phyloP scores from a whole-genome alignment of 352 stramenopile species.

The Phytopythium aichiense region DNA sequence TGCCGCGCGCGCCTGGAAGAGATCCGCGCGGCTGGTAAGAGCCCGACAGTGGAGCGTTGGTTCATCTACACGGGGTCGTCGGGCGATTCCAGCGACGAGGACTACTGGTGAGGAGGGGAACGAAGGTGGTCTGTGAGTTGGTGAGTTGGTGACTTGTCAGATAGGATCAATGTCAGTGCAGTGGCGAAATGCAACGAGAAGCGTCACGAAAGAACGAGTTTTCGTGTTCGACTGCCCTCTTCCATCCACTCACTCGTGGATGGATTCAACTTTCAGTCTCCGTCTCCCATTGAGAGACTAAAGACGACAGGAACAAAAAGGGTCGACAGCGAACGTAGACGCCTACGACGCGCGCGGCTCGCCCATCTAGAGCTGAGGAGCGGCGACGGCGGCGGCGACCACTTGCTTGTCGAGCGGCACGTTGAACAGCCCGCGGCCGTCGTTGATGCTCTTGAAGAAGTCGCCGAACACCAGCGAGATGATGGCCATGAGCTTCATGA shows the following conservation, averaged over 20 bases:
- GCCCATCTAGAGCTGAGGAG: slow-evolving; percentile 8
- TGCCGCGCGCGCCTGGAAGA: slow-evolving; percentile 11
- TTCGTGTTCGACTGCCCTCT: background rate
- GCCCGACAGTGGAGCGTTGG: too few species aligned
- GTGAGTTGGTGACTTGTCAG: too few species aligned
- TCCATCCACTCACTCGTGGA: background rate
- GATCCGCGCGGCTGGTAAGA: background rate
- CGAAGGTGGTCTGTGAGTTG: too few species aligned
- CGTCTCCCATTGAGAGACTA: background rate
- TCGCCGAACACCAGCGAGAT: slow-evolving; percentile 99
- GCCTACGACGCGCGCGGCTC: background rate
- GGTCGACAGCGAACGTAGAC: background rate
- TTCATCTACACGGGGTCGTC: background rate
- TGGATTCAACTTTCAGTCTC: slow-evolving; percentile 2
- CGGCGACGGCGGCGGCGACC: background rate
- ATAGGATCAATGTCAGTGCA: too few species aligned
- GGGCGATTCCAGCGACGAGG: background rate
- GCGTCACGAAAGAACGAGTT: too few species aligned
- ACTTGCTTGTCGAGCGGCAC: slow-evolving; percentile 35
- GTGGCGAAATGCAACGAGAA: too few species aligned
- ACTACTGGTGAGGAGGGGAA: too few species aligned
- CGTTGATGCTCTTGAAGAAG: slow-evolving; percentile 98
- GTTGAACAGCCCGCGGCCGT: slow-evolving; percentile 92
- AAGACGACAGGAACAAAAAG: slow-evolving; percentile 8
- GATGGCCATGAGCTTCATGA: slow-evolving; percentile 99